Evolutionary conservation across 2,329 filamentous ascomycete species (phyloP).

Genomic region (Xylaria sp.): DNA sequence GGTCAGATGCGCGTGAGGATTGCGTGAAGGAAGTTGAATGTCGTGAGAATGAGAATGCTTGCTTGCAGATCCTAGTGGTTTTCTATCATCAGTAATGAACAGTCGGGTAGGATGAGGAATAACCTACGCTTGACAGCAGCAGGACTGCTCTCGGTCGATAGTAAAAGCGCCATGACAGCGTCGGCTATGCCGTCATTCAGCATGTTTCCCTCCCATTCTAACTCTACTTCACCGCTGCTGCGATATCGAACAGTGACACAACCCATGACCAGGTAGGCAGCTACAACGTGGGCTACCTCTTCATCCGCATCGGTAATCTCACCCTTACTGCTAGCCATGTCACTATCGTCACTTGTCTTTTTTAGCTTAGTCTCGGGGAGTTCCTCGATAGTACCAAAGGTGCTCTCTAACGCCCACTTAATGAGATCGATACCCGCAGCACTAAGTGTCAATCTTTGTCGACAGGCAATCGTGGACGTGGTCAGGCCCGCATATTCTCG

Average conservation of each 20-base stretch:
- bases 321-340: conserved; percentile 47
- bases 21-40: conserved; percentile 63
- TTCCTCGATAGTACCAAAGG: conserved; percentile 87
- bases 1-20: conserved; percentile 78
- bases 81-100: conserved; percentile 33
- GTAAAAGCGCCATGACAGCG: conserved; percentile 90
- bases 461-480: conserved; percentile 92
- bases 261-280: conserved; percentile 83
- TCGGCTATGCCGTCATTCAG: conserved; percentile 99
- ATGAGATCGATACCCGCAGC: conserved; percentile 92
- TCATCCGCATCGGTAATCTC: conserved; percentile 71
- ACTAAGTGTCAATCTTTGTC: conserved; percentile 86
- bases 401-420: conserved; percentile 92
- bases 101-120: conserved; percentile 17
- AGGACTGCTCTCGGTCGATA: conserved; percentile 92
- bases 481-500: conserved; percentile 97
- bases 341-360: conserved; percentile 54
- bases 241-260: conserved; percentile 85
- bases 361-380: conserved; percentile 64
- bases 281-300: conserved; percentile 65
- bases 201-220: conserved; percentile 98
- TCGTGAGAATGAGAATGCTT: conserved; percentile 62
- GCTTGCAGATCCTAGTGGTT: conserved; percentile 65
- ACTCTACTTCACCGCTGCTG: conserved; percentile 81
- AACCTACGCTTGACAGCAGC: conserved; percentile 88